Percentiles rank a stretch among this genome's conserved stretches.
Conservation (phyloP, 225 moss, liverwort and hornwort species). For the Takakia lepidozioides region DNA sequence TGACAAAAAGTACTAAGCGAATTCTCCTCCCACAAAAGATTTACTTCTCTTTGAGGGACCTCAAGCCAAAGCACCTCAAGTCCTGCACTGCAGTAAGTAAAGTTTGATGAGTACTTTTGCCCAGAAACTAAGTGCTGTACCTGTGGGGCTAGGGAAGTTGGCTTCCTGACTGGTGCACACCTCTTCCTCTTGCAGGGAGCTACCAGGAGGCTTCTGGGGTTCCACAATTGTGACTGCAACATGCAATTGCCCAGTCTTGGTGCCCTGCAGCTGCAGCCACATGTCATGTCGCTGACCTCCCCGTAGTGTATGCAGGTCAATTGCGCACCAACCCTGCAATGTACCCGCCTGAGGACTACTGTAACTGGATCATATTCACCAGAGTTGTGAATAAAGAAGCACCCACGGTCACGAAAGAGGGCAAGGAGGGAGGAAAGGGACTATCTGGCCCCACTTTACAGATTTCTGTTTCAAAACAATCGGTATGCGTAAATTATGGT, state of each 20-base stretch:
- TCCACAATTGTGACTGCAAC: slow-evolving; percentile 37
- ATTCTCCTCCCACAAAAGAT: neutral
- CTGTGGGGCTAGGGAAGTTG: neutral
- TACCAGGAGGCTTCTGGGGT: slow-evolving; percentile 2
- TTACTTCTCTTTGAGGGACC: no score
- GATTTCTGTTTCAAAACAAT: no score
- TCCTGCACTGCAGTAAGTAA: neutral
- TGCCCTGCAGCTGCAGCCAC: slow-evolving; percentile 29
- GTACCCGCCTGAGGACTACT: neutral
- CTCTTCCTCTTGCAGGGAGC: slow-evolving; percentile 23
- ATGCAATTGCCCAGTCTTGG: slow-evolving; percentile 34
- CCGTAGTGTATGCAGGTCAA: slow-evolving; percentile 28
- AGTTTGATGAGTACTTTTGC: neutral
- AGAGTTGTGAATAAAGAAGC: no score
- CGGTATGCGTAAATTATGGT: no score
- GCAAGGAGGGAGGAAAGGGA: no score
- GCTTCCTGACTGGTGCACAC: slow-evolving; percentile 16
- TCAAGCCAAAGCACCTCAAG: neutral
- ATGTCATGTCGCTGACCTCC: slow-evolving; percentile 38
- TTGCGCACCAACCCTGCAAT: slow-evolving; percentile 30
- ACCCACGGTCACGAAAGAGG: no score
- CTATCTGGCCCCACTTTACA: no score
- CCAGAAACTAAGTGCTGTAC: neutral
- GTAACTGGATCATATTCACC: neutral
- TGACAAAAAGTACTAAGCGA: neutral